These are phyloP conservation scores for Petasospora fabianii DNA, from an alignment of 1,139 yeast species.

Conservation along the genomic window DNA sequence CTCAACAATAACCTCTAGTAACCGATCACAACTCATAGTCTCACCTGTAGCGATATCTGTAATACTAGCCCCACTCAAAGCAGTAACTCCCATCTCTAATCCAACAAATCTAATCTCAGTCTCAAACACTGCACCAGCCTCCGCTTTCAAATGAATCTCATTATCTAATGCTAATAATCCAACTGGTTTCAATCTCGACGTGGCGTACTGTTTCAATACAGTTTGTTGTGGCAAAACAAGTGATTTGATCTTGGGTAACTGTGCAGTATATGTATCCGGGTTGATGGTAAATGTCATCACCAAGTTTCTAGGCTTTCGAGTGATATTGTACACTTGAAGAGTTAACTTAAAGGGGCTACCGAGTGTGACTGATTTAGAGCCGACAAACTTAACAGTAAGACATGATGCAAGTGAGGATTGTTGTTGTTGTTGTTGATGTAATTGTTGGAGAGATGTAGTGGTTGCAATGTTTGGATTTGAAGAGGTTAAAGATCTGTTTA, in stretches of 20 bases:
- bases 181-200: slow-evolving; percentile 35
- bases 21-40: slow-evolving; percentile 65
- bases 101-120: slow-evolving; percentile 61
- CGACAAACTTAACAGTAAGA: slow-evolving; percentile 57
- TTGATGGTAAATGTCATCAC: slow-evolving; percentile 25
- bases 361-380: slow-evolving; percentile 54
- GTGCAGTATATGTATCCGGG: slow-evolving; percentile 34
- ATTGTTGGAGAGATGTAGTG: slow-evolving; percentile 3
- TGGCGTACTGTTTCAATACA: slow-evolving; percentile 34
- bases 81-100: slow-evolving; percentile 59
- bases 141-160: slow-evolving; percentile 51
- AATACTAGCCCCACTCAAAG: slow-evolving; percentile 60
- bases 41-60: slow-evolving; percentile 66
- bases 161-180: slow-evolving; percentile 62
- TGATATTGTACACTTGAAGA: slow-evolving; percentile 62
- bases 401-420: slow-evolving; percentile 39
- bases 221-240: slow-evolving; percentile 21
- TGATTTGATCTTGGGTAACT: slow-evolving; percentile 26
- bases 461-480: slow-evolving; percentile 4
- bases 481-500: too few species aligned
- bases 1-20: slow-evolving; percentile 65
- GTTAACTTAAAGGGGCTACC: slow-evolving; percentile 65
- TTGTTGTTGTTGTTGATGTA: too few species aligned
- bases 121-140: slow-evolving; percentile 64
- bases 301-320: slow-evolving; percentile 44